Conservation (phyloP, 2,329 filamentous ascomycete species). For the Graphilbum fragrans region DNA sequence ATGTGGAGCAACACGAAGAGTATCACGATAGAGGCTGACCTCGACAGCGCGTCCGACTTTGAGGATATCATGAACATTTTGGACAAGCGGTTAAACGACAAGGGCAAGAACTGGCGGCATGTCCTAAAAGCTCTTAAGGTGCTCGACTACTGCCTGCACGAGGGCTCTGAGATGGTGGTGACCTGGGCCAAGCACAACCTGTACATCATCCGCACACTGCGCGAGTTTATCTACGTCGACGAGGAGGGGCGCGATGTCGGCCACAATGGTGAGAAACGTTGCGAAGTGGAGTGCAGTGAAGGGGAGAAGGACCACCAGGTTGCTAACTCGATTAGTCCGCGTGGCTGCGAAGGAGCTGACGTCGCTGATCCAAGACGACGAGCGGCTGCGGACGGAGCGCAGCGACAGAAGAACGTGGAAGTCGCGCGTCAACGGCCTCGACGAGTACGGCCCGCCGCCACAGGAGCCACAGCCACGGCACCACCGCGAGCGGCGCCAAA, state of each 20-base stretch:
- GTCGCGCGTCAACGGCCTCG: conserved; percentile 84
- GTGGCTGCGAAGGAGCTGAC: conserved; percentile 95
- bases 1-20: background rate
- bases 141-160: conserved; percentile 93
- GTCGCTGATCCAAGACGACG: conserved; percentile 82
- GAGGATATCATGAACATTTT: conserved; percentile 99
- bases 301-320: background rate
- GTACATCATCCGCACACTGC: conserved; percentile 96
- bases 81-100: conserved; percentile 96
- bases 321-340: conserved; percentile 50
- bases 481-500: conserved; percentile 33
- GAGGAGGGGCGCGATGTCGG: conserved; percentile 93
- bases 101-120: conserved; percentile 99
- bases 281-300: background rate
- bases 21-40: background rate
- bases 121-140: conserved; percentile 97
- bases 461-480: conserved; percentile 26
- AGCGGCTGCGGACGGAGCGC: conserved; percentile 78
- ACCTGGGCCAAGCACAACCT: conserved; percentile 97
- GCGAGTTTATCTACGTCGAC: conserved; percentile 93
- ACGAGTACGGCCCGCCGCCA: conserved; percentile 54
- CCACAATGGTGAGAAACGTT: conserved; percentile 61
- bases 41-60: conserved; percentile 76
- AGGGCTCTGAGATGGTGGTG: conserved; percentile 90
- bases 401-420: conserved; percentile 93